phyloP scores from a whole-genome alignment of 2,329 filamentous ascomycete species.

The Dactylonectria macrodidyma region DNA sequence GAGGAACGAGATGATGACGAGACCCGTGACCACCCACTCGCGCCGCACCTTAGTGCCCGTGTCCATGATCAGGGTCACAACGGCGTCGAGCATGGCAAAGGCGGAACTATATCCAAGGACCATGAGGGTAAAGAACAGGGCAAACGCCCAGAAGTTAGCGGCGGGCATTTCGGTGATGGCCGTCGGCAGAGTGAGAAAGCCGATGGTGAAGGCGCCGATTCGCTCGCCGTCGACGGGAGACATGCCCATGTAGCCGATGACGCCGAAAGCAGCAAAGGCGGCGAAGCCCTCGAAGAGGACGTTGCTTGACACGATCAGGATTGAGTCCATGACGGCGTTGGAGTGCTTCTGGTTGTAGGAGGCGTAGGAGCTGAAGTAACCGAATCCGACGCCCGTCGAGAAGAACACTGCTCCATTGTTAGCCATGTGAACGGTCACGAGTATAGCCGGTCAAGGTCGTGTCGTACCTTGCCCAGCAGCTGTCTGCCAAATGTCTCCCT shows the following conservation, averaged over 20 bases:
- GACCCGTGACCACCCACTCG: constrained; percentile 63
- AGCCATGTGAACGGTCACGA: too few species aligned
- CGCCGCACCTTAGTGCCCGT: constrained; percentile 55
- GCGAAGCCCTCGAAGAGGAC: constrained; percentile 70
- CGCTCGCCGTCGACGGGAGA: constrained; percentile 55
- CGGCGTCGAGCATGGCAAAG: constrained; percentile 72
- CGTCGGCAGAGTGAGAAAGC: constrained; percentile 71
- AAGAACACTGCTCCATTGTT: constrained; percentile 62
- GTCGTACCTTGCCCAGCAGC: constrained; percentile 63
- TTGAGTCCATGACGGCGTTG: constrained; percentile 72
- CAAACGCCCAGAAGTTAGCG: constrained; percentile 71
- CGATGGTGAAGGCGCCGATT: constrained; percentile 69
- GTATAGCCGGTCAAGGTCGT: too few species aligned
- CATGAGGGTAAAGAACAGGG: constrained; percentile 71
- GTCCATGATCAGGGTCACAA: constrained; percentile 68
- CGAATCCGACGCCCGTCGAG: constrained; percentile 71
- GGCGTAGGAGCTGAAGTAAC: constrained; percentile 72
- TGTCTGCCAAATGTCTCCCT: constrained; percentile 71
- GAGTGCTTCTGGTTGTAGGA: constrained; percentile 71
- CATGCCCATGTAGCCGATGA: constrained; percentile 63
- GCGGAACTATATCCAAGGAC: constrained; percentile 72
- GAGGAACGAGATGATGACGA: constrained; percentile 66
- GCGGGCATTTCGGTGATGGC: constrained; percentile 71
- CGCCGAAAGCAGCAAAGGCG: constrained; percentile 66
- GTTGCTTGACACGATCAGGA: constrained; percentile 69